These are phyloP conservation scores for Salix exigua DNA, from an alignment of 345 rosid genomes.

Conservation along the genomic window DNA sequence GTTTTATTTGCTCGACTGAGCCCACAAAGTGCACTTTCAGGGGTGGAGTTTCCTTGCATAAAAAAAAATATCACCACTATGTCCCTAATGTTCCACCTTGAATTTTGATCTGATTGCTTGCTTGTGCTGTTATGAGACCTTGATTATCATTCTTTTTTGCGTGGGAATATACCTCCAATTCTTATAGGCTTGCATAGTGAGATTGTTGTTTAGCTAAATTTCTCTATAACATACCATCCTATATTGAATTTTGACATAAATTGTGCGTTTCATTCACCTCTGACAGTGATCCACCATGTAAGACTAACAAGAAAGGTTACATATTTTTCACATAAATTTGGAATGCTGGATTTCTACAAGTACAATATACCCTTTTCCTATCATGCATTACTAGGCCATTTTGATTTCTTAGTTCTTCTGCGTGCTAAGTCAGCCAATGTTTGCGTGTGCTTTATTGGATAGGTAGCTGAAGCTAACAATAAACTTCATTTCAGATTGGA, in stretches of 20 bases:
- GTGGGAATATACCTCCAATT: no score
- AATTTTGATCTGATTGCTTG: background rate
- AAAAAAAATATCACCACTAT: background rate
- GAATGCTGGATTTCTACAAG: background rate
- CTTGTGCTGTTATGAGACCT: no score
- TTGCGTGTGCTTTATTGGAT: background rate
- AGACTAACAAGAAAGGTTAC: background rate
- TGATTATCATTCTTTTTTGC: no score
- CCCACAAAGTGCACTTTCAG: no score
- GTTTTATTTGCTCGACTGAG: no score
- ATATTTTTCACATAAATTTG: background rate
- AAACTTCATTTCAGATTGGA: constrained; percentile 32
- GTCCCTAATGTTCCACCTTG: background rate
- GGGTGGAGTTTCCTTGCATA: no score
- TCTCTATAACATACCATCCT: no score
- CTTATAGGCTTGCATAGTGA: no score
- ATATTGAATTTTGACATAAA: no score
- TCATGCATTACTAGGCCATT: background rate
- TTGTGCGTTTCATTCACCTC: background rate
- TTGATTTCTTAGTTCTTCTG: background rate
- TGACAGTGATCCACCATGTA: no score
- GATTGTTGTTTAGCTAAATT: no score
- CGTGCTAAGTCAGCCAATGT: background rate
- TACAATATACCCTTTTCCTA: background rate
- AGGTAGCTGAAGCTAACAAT: background rate